Evolutionary conservation across 176 grass and related monocot species (phyloP).

Genomic region (Avena atlantica): DNA sequence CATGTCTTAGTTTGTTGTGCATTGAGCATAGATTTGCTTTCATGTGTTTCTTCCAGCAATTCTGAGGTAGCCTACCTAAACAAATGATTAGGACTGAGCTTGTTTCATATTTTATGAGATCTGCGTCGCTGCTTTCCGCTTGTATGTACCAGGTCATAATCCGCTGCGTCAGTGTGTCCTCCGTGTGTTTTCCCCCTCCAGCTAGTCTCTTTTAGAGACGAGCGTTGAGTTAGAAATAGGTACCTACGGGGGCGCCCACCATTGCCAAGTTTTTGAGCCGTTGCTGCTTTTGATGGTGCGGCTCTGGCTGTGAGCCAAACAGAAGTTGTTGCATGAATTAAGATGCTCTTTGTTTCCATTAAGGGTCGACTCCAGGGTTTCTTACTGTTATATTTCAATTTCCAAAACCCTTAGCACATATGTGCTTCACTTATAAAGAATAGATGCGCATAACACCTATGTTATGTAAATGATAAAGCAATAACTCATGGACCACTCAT

Average conservation of each 20-base stretch:
- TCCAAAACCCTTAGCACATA: background rate
- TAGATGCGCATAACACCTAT: background rate
- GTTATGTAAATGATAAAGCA: background rate
- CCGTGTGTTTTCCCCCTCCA: too few species aligned
- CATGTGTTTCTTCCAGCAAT: background rate
- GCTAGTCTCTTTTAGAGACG: too few species aligned
- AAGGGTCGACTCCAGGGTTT: background rate
- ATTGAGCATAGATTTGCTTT: background rate
- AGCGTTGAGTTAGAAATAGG: too few species aligned
- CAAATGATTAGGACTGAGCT: too few species aligned
- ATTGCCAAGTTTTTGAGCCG: too few species aligned
- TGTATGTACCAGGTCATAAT: too few species aligned
- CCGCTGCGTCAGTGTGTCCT: too few species aligned
- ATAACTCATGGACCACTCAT: background rate
- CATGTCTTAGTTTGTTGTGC: background rate
- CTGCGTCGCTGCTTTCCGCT: too few species aligned
- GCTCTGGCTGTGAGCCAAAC: background rate
- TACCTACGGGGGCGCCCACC: too few species aligned
- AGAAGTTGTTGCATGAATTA: background rate
- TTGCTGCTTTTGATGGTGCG: too few species aligned
- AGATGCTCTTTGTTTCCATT: background rate
- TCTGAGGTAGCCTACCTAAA: background rate
- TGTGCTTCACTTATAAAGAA: background rate
- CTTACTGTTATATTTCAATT: constrained; percentile 14
- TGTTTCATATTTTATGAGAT: too few species aligned